phyloP scores from a whole-genome alignment of 495 filamentous ascomycete species.

The Lepraria neglecta region DNA sequence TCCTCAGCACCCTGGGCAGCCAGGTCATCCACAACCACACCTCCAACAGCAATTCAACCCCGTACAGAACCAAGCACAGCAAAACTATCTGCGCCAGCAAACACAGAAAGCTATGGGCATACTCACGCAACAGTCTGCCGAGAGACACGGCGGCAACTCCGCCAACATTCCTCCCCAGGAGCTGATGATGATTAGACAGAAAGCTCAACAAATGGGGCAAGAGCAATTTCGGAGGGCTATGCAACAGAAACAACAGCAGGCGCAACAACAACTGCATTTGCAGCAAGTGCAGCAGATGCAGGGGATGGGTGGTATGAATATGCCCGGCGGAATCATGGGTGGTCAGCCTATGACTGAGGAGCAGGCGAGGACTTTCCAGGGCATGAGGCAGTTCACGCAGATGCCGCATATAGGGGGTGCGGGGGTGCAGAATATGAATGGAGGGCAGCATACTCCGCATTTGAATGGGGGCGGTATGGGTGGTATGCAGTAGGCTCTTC shows the following conservation, averaged over 20 bases:
- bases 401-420: slow-evolving; percentile 11
- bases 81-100: slow-evolving; percentile 32
- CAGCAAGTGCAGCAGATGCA: slow-evolving; percentile 22
- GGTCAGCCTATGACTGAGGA: slow-evolving; percentile 20
- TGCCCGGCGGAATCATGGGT: slow-evolving; percentile 24
- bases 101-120: not conserved
- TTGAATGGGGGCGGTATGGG: slow-evolving; percentile 16
- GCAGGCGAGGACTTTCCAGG: slow-evolving; percentile 2
- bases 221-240: slow-evolving; percentile 10
- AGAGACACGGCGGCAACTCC: not conserved
- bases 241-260: slow-evolving; percentile 27
- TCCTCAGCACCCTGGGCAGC: slow-evolving; percentile 9
- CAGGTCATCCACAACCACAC: slow-evolving; percentile 22
- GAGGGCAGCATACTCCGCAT: slow-evolving; percentile 11
- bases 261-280: slow-evolving; percentile 32
- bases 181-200: not conserved
- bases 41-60: slow-evolving; percentile 33
- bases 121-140: not conserved
- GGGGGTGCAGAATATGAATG: slow-evolving; percentile 14
- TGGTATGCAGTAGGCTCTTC: slow-evolving; percentile 9
- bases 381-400: slow-evolving; percentile 16
- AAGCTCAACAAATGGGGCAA: not conserved
- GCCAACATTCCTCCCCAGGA: not conserved
- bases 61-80: slow-evolving; percentile 2
- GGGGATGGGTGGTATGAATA: slow-evolving; percentile 16